These are phyloP conservation scores for Globisporangium echinulatum DNA, from an alignment of 352 stramenopile genomes.

Conservation along the genomic window DNA sequence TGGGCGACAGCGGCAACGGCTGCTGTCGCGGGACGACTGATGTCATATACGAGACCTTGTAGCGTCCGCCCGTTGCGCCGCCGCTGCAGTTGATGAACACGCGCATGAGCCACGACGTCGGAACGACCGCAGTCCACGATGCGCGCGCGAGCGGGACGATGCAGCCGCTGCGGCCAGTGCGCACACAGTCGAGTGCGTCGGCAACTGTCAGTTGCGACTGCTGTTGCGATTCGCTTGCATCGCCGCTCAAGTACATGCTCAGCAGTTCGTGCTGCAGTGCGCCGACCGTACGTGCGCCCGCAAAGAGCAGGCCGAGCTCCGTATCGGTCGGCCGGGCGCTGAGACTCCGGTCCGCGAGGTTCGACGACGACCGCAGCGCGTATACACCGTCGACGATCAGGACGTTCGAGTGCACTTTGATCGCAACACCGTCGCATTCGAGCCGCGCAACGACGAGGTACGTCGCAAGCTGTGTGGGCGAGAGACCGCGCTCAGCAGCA, in stretches of 20 bases:
- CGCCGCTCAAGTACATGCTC: constrained; percentile 58
- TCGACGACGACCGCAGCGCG: constrained; percentile 65
- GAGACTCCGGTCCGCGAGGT: constrained; percentile 68
- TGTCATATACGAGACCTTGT: constrained; percentile 62
- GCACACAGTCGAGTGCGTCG: constrained; percentile 19
- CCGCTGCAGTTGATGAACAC: constrained; percentile 74
- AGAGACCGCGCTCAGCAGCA: constrained; percentile 36
- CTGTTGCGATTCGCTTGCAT: constrained; percentile 21
- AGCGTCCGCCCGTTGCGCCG: constrained; percentile 57
- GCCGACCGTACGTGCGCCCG: constrained; percentile 24
- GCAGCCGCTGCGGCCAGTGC: constrained; percentile 20
- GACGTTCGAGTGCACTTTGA: constrained; percentile 82
- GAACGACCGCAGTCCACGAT: constrained; percentile 44
- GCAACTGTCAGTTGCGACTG: constrained; percentile 3
- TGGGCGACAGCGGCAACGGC: background rate
- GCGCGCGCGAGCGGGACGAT: constrained; percentile 52
- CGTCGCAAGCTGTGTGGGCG: constrained; percentile 25
- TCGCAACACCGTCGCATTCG: constrained; percentile 33
- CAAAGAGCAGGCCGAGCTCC: constrained; percentile 59
- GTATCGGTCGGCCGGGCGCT: constrained; percentile 65
- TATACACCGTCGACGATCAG: constrained; percentile 69
- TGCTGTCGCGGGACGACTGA: constrained; percentile 16
- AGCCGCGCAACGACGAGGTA: constrained; percentile 49
- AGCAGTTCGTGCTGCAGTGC: constrained; percentile 55
- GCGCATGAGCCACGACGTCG: constrained; percentile 80